Evolutionary conservation across 1,139 yeast species (phyloP).

Genomic region (Saccharomyces hybrid): DNA sequence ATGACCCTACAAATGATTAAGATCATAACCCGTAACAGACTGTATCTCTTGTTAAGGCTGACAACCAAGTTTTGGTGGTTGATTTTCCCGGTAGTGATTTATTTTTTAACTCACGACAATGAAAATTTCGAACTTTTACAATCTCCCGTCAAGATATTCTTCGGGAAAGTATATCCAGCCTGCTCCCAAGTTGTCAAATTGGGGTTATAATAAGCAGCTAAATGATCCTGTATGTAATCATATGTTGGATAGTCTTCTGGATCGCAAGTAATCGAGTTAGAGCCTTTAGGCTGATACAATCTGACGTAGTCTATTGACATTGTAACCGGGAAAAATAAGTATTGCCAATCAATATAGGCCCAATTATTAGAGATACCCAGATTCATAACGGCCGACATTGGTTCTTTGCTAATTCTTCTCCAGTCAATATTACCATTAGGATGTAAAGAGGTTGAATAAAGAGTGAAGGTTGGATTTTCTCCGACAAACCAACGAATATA

Average conservation of each 20-base stretch:
- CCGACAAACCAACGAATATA: conserved; percentile 82
- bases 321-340: conserved; percentile 59
- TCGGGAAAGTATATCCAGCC: conserved; percentile 39
- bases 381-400: conserved; percentile 74
- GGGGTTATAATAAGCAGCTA: conserved; percentile 50
- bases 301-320: conserved; percentile 71
- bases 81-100: not conserved
- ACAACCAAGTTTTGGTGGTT: not conserved
- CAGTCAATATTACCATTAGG: conserved; percentile 79
- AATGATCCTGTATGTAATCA: conserved; percentile 60
- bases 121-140: not conserved
- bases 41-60: not conserved
- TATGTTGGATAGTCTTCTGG: conserved; percentile 66
- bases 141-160: too few relatives aligned
- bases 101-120: not conserved
- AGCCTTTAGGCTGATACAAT: conserved; percentile 62
- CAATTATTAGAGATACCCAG: conserved; percentile 74
- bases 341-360: conserved; percentile 77
- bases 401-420: conserved; percentile 72
- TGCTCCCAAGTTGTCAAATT: conserved; percentile 59
- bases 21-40: not conserved
- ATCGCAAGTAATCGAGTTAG: conserved; percentile 56
- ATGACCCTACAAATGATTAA: not conserved
- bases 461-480: conserved; percentile 52
- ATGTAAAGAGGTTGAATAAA: conserved; percentile 55